phyloP scores from a whole-genome alignment of 768 basidiomycete genomes.

The Mycena kentingensis region DNA sequence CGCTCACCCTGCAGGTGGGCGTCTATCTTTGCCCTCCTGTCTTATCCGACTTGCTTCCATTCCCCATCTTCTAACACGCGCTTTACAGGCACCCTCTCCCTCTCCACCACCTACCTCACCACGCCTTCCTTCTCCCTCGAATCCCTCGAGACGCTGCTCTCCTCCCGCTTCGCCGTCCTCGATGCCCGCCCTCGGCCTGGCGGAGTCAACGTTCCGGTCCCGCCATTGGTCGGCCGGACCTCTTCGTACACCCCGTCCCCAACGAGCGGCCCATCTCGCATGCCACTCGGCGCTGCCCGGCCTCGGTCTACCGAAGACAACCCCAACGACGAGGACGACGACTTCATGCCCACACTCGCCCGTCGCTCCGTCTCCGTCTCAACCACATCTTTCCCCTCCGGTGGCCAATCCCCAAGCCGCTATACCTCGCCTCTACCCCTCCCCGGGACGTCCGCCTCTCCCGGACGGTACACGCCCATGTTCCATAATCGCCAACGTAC shows the following conservation, averaged over 20 bases:
- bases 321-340: constrained; percentile 23
- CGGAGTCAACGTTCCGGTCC: too few relatives aligned
- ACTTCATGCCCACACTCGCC: constrained; percentile 72
- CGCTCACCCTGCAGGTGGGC: constrained; percentile 53
- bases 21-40: neutral
- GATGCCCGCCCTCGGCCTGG: constrained; percentile 49
- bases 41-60: neutral
- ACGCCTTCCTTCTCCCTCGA: constrained; percentile 73
- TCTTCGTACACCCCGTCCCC: neutral
- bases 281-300: neutral
- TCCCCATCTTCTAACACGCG: neutral
- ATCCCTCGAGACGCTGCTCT: constrained; percentile 75
- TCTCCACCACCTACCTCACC: constrained; percentile 66
- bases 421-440: constrained; percentile 7
- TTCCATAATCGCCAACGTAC: constrained; percentile 5
- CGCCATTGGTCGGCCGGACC: too few relatives aligned
- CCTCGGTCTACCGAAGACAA: neutral
- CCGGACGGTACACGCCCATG: constrained; percentile 7
- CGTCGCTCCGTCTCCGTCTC: constrained; percentile 53
- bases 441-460: constrained; percentile 12
- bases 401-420: constrained; percentile 14
- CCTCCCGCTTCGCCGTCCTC: constrained; percentile 68
- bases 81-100: constrained; percentile 53
- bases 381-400: constrained; percentile 23
- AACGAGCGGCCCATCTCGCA: neutral